Conservation (phyloP, 805 yeast species). For the Metschnikowia lachancei region DNA sequence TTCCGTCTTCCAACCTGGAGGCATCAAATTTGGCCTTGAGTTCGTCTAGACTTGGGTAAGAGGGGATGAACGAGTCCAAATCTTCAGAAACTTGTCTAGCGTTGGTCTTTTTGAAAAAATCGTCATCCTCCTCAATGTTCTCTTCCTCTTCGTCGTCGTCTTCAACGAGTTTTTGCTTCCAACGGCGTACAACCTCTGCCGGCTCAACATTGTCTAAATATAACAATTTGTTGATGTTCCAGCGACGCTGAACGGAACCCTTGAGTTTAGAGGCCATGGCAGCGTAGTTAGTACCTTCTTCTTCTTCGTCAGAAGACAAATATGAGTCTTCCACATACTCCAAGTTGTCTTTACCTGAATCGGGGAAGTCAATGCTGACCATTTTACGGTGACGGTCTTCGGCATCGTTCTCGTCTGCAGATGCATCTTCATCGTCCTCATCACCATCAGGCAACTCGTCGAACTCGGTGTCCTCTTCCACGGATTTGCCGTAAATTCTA, state of each 20-base stretch:
- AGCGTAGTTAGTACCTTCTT: constrained; percentile 33
- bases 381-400: constrained; percentile 24
- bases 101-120: constrained; percentile 52
- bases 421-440: constrained; percentile 31
- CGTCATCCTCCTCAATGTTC: constrained; percentile 37
- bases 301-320: constrained; percentile 41
- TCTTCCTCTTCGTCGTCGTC: constrained; percentile 39
- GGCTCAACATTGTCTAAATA: constrained; percentile 80
- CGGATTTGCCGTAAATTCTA: constrained; percentile 54
- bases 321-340: constrained; percentile 48
- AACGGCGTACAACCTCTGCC: constrained; percentile 64
- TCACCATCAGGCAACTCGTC: constrained; percentile 42
- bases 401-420: constrained; percentile 32
- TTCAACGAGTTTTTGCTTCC: constrained; percentile 57
- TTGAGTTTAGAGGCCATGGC: constrained; percentile 60
- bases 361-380: constrained; percentile 49
- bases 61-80: constrained; percentile 38
- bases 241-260: constrained; percentile 51
- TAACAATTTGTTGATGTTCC: constrained; percentile 80
- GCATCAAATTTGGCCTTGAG: constrained; percentile 47
- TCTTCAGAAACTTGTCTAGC: constrained; percentile 26
- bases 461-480: constrained; percentile 47
- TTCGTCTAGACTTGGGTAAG: constrained; percentile 40
- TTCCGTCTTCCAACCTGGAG: constrained; percentile 18
- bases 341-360: constrained; percentile 29